Evolutionary conservation across 805 yeast genomes (phyloP).

Genomic region (Yamadazyma takamatsuzukensis): DNA sequence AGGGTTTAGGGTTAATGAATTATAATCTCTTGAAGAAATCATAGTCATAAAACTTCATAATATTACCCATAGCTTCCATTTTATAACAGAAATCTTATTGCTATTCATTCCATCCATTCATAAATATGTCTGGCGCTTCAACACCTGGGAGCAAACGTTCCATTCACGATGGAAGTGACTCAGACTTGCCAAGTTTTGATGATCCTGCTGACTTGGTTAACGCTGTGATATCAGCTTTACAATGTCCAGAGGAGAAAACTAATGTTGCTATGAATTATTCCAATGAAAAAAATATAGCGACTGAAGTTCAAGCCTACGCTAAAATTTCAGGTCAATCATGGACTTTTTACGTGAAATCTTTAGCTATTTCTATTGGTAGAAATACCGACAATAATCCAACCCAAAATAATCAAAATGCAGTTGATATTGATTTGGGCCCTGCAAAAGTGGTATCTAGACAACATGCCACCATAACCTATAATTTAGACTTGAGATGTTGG

Average conservation of each 20-base stretch:
- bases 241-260: slow-evolving; percentile 69
- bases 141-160: slow-evolving; percentile 29
- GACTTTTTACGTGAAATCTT: slow-evolving; percentile 87
- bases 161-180: slow-evolving; percentile 16
- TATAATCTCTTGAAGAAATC: too few relatives aligned
- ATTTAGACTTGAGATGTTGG: slow-evolving; percentile 76
- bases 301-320: slow-evolving; percentile 96
- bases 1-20: too few relatives aligned
- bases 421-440: slow-evolving; percentile 92
- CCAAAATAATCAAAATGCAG: slow-evolving; percentile 15
- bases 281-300: slow-evolving; percentile 64
- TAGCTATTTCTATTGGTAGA: slow-evolving; percentile 81
- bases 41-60: not conserved
- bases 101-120: too few relatives aligned
- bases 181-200: slow-evolving; percentile 41
- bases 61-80: too few relatives aligned
- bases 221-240: slow-evolving; percentile 67
- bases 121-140: slow-evolving; percentile 23
- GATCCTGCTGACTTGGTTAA: slow-evolving; percentile 66
- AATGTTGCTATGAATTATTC: slow-evolving; percentile 70
- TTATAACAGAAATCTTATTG: too few relatives aligned
- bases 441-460: slow-evolving; percentile 93
- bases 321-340: slow-evolving; percentile 89
- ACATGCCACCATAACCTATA: slow-evolving; percentile 83
- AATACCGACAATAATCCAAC: slow-evolving; percentile 46